Base-by-base conservation (phyloP, 2,329 filamentous ascomycete species). In the Microsporum ferrugineum region DNA sequence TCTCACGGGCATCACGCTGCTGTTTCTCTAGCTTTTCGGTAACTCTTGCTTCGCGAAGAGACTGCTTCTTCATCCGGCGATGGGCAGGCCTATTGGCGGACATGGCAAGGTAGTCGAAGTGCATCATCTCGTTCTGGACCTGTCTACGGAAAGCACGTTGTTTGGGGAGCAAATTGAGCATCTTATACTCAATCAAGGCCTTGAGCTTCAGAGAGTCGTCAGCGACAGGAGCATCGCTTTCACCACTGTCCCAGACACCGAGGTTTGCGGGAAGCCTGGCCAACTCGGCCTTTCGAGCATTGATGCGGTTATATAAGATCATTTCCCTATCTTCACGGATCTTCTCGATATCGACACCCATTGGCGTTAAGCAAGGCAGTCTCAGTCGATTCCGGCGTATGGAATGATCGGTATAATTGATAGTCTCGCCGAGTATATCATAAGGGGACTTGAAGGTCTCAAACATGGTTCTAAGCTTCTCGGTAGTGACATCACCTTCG, bases 11-110 rank as follows among this genome's bases (percentile, higher is more conserved):
- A 73, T 97, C 92, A 61, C 94, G 89, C 73, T 99, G 94, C 74
- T 99, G 91, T 78, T 97, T 97, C 83, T 99, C 94, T 1, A 99
- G 84, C 76, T 96, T 99, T 82, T 99, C 94, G 0, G 94, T 99
- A 66, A 99, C 95, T 61, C 92, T 88, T 61, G 94, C 94, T 76
- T 99, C 94, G 39, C 92, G 87, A 57, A 97, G 82, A 57, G 88
- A 95, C 75, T 96, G 92, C 79, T 96, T 97, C 86, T 99, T 99
- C 79, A 94, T 88, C 58, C 94, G 87, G 39, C 94, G 88, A 73
- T 96, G 96, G 69, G 87, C 84, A 59, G 88, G 87, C 58, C 94
- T 86, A 71, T 99, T 99, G 0, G 91, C 92, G 1, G 92, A 96
- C 89, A 96, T 96, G 51, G 91, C 92, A 33, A 97, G 83, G 68